Base-by-base conservation (phyloP, 164 flowering plant species). In the Macadamia tetraphylla region DNA sequence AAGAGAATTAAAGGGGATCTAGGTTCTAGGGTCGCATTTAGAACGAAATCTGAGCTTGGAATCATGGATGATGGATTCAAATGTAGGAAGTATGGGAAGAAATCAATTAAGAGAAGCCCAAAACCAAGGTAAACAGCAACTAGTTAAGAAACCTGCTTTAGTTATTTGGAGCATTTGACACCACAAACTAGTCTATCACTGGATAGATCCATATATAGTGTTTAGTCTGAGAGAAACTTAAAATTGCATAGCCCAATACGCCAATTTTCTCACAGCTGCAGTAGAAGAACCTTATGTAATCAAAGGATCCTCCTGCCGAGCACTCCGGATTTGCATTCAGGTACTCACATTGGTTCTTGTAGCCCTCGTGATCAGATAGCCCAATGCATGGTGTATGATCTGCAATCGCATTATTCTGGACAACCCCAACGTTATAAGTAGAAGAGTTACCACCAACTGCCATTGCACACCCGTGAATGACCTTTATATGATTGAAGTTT, bases 241-340 rank as follows among this genome's bases (percentile, higher is more conserved):
- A 76, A 1, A 86, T 74, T 7, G 69, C 75, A 70, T 85, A 90
- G 0, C 89, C 90, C 71, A 23, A 23, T 23, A 23, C 23, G 23
- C 23, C 23, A 62, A 80, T 52, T 10, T 76, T 70, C 58, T 76
- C 67, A 68, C 97, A 94, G 40, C 67, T 73, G 61, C 99, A 92
- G 56, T 92, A 92, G 67, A 88, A 88, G 44, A 92, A 90, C 58
- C 40, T 58, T 6, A 91, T 51, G 80, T 95, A 95, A 81, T 89
- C 80, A 30, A 91, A 80, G 58, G 80, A 83, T 18, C 94, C 94
- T 1, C 77, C 92, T 0, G 90, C 82, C 1, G 79, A 60, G 70
- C 98, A 92, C n/a, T 84, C 76, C 0, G 88, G 86, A 42, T 65
- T 23, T 23, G 23, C 23, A 23, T 23, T 23, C 23, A 23, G 23